phyloP scores from a whole-genome alignment of 331 rosid species.

The Quercus lobata region DNA sequence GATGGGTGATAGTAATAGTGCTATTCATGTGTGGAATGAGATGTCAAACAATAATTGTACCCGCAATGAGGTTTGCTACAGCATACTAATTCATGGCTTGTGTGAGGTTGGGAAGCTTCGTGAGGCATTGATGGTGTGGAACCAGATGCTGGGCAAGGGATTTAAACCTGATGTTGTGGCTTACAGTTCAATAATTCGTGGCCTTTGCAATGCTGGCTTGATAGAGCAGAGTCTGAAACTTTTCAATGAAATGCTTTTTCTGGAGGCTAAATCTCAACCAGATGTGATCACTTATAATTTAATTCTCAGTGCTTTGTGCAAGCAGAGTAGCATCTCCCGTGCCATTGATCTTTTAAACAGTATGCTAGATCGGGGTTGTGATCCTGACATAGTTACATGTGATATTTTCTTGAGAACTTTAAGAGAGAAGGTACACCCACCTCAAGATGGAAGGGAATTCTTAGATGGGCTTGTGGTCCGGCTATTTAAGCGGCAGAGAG shows the following conservation, averaged over 20 bases:
- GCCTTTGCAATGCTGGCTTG: conserved; percentile 66
- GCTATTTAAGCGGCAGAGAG: conserved; percentile 59
- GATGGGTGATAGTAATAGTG: conserved; percentile 53
- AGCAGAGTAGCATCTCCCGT: conserved; percentile 48
- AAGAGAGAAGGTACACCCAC: conserved; percentile 59
- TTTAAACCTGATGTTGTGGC: conserved; percentile 81
- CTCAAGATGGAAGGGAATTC: conserved; percentile 83
- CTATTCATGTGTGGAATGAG: conserved; percentile 80
- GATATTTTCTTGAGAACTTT: conserved; percentile 67
- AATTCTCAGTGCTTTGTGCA: conserved; percentile 66
- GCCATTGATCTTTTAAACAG: conserved; percentile 66
- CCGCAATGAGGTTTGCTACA: conserved; percentile 61
- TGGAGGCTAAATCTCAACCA: conserved; percentile 53
- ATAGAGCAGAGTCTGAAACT: conserved; percentile 80
- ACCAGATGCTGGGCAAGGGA: conserved; percentile 74
- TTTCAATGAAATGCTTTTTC: conserved; percentile 82
- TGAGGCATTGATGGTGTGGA: conserved; percentile 86
- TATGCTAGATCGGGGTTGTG: conserved; percentile 79
- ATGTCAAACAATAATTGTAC: conserved; percentile 38
- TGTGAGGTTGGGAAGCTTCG: conserved; percentile 67
- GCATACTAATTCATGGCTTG: conserved; percentile 71
- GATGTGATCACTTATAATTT: conserved; percentile 82
- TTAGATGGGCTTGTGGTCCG: conserved; percentile 80
- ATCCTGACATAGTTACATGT: conserved; percentile 75
- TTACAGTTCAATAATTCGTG: conserved; percentile 90